phyloP scores from a whole-genome alignment of 2,329 filamentous ascomycete species.

The Thelonectria blattea region DNA sequence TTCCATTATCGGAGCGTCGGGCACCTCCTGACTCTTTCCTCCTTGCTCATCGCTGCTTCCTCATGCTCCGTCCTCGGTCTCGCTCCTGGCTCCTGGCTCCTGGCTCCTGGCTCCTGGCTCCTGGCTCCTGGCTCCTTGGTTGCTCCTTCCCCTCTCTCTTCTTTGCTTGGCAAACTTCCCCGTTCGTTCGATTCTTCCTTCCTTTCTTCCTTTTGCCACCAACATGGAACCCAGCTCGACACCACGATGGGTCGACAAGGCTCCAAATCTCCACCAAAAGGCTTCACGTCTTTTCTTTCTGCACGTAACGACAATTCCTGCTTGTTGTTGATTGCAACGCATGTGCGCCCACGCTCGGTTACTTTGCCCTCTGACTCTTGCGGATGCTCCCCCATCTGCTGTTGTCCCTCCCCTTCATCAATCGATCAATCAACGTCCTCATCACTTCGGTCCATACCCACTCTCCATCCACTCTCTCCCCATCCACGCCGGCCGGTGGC shows the following conservation, averaged over 20 bases:
- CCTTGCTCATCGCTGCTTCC: conserved; percentile 4
- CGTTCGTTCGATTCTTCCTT: conserved; percentile 13
- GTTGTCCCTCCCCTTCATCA: conserved; percentile 16
- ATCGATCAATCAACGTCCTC: conserved; percentile 16
- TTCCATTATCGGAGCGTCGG: background rate
- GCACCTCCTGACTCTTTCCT: background rate
- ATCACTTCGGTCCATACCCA: conserved; percentile 17
- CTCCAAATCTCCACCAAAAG: background rate
- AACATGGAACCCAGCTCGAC: background rate
- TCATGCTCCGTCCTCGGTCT: background rate
- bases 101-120: background rate
- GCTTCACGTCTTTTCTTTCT: background rate
- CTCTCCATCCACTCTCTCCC: conserved; percentile 24
- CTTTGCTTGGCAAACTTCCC: background rate
- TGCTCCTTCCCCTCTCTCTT: background rate
- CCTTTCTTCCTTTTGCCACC: conserved; percentile 5
- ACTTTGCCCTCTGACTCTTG: conserved; percentile 2
- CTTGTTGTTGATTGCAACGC: conserved; percentile 14
- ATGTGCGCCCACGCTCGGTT: conserved; percentile 2
- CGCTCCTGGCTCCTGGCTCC: too few species aligned
- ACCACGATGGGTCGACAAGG: conserved; percentile 23
- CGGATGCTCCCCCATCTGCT: conserved; percentile 4
- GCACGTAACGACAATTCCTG: background rate
- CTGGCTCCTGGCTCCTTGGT: background rate
- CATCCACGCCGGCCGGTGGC: conserved; percentile 15